Base-by-base conservation (phyloP, 1,139 yeast genomes). In the Pichia sorboxylosa region DNA sequence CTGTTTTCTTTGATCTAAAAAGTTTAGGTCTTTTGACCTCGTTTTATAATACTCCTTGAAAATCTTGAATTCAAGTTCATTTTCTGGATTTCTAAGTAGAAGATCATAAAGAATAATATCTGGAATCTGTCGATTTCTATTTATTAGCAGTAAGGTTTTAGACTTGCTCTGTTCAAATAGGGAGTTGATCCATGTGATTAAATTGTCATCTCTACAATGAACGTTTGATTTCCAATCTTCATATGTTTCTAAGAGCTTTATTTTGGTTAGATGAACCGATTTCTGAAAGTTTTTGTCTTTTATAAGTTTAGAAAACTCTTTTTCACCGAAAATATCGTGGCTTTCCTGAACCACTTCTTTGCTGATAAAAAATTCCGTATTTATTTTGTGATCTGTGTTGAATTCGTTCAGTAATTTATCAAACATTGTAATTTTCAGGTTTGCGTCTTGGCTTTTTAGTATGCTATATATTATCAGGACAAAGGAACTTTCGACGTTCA, bases 371-470 rank as follows among this genome's bases (percentile, higher is more conserved):
- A 43, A 14, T 9, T 30, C 33, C 11, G 24, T 26, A 7, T 39
- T 32, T 17, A 36, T 31, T 6, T 44, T 9, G 7, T 29, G 25
- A 20, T 28, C 41, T 11, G 28, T 23, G 3, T 17, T 8, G 16
- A 15, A 10, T 4, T 29, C 17, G 2, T 17, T 13, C 8, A 45
- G 26, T 17, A 31, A 31, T 6, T 28, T 24, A 7, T 29, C 35
- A 5, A 42, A 34, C 2, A 13, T 19, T 6, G 52, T 53, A 32
- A 57, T 54, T 18, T 61, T 52, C 14, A 57, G 48, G 13, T 53
- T 53, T 6, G 76, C 67, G 21, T 64, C 52, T 4, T 66, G 7
- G 14, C 25, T n/a, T 23, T 23, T 23, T 7, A 23, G 13, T 23
- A 23, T 23, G 14, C 25, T 23, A 11, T 23, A 23, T 23, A 23